phyloP scores from a whole-genome alignment of 2,329 filamentous ascomycete genomes.

The Ceratocystis cacaofunesta region DNA sequence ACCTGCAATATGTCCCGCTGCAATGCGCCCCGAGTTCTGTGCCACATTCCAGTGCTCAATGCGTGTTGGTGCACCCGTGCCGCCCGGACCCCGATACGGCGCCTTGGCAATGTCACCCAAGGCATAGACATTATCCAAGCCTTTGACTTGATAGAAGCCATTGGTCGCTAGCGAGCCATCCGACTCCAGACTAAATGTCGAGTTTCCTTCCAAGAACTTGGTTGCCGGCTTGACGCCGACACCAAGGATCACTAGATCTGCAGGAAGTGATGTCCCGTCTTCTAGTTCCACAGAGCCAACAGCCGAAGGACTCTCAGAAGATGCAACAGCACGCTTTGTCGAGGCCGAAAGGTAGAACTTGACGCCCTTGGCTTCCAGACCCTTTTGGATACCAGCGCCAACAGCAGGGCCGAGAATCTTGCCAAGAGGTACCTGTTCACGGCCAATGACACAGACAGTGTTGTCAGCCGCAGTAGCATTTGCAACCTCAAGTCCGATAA shows the following conservation, averaged over 20 bases:
- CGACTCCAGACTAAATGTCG: slow-evolving; percentile 52
- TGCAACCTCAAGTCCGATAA: slow-evolving; percentile 97
- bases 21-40: slow-evolving; percentile 75
- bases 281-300: slow-evolving; percentile 74
- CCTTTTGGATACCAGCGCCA: slow-evolving; percentile 63
- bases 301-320: slow-evolving; percentile 47
- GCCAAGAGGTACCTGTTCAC: slow-evolving; percentile 74
- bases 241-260: slow-evolving; percentile 82
- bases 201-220: slow-evolving; percentile 61
- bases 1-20: slow-evolving; percentile 61
- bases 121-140: slow-evolving; percentile 72
- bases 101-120: slow-evolving; percentile 92
- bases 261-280: slow-evolving; percentile 69
- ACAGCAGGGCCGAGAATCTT: slow-evolving; percentile 71
- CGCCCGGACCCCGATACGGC: slow-evolving; percentile 82
- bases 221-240: slow-evolving; percentile 81
- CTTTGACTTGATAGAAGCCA: slow-evolving; percentile 61
- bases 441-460: slow-evolving; percentile 71
- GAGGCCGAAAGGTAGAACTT: slow-evolving; percentile 81
- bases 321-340: slow-evolving; percentile 54
- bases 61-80: slow-evolving; percentile 55
- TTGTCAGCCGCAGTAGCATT: slow-evolving; percentile 70
- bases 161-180: slow-evolving; percentile 80
- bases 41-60: slow-evolving; percentile 99
- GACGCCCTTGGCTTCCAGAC: slow-evolving; percentile 71